Evolutionary conservation across 192 early-diverging fungal species (phyloP), one percentile per base, ranked within the genome.

Genomic region (Coemansia asiatica): DNA sequence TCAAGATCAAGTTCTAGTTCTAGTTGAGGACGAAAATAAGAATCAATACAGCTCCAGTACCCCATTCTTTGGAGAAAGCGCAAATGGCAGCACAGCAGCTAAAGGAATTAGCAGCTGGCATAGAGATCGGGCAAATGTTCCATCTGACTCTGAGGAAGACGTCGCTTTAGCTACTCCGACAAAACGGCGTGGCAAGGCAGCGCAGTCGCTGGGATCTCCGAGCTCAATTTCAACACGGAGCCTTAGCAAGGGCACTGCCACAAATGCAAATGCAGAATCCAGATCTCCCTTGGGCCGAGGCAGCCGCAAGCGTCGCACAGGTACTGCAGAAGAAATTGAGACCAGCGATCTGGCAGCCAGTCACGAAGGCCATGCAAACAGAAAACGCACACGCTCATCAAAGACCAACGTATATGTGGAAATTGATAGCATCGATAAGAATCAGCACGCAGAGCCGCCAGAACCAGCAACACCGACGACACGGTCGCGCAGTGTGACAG

Each of bases 111-210:
- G 40, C 40, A 16, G 15, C 40, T 44, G 40, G 40, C 6, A 44
- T 44, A 13, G 12, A 2, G 40, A 16, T 44, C 40, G 40, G 40
- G 10, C 3, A 2, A 12, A 13, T 12, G 40, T 2, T 5, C 27
- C 55, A 56, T 27, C 23, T 51, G 51, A 61, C 28, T 59, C 64
- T 13, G 59, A 59, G 4, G 71, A 72, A 28, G 59, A 61, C 7
- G 64, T 60, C 9, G 22, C 58, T 8, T 64, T 46, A 0, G 71
- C 49, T 13, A 66, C 64, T 0, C 71, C 71, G n/a, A 72, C 71
- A 36, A 66, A 55, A 36, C 55, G 19, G 35, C 71, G 60, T 21
- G 60, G 60, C 33, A 59, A 48, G 16, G 49, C 50, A 12, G 22
- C n/a, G 33, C n/a, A 33, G 19, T 44, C 51, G 1, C 57, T 61